Percentiles rank a stretch among this genome's conserved stretches.
phyloP scores from a whole-genome alignment of 1,139 yeast genomes.

The Lodderomyces margitis region DNA sequence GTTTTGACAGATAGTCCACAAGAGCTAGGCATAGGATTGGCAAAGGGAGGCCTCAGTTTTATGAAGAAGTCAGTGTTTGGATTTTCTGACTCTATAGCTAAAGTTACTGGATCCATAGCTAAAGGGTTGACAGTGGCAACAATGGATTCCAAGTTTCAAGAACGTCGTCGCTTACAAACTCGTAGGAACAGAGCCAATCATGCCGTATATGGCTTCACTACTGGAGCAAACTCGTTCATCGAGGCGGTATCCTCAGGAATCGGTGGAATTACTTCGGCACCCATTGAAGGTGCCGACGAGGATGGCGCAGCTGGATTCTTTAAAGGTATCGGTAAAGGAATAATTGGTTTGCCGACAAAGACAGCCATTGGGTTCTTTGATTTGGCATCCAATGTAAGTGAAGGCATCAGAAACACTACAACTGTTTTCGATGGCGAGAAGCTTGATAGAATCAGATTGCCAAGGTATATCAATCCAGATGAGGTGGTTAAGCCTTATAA shows the following conservation, averaged over 20 bases:
- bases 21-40: constrained; percentile 91
- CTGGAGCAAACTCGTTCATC: constrained; percentile 86
- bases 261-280: constrained; percentile 86
- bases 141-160: constrained; percentile 82
- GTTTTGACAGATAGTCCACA: constrained; percentile 93
- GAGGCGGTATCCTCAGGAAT: constrained; percentile 88
- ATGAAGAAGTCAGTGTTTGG: constrained; percentile 95
- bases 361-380: constrained; percentile 95
- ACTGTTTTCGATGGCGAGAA: constrained; percentile 84
- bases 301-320: constrained; percentile 92
- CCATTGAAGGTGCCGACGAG: constrained; percentile 79
- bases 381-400: constrained; percentile 88
- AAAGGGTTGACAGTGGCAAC: constrained; percentile 93
- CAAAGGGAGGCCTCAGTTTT: constrained; percentile 94
- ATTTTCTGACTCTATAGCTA: constrained; percentile 87
- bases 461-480: constrained; percentile 70
- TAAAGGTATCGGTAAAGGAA: constrained; percentile 91
- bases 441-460: constrained; percentile 76
- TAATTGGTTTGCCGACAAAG: constrained; percentile 92
- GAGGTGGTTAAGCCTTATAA: constrained; percentile 72
- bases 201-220: constrained; percentile 82
- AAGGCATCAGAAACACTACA: constrained; percentile 90
- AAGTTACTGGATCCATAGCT: constrained; percentile 90
- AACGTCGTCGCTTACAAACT: constrained; percentile 68
- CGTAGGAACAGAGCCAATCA: constrained; percentile 74